Evolutionary conservation across 148 eudicot genomes (phyloP).

Genomic region (Fagopyrum homotropicum): DNA sequence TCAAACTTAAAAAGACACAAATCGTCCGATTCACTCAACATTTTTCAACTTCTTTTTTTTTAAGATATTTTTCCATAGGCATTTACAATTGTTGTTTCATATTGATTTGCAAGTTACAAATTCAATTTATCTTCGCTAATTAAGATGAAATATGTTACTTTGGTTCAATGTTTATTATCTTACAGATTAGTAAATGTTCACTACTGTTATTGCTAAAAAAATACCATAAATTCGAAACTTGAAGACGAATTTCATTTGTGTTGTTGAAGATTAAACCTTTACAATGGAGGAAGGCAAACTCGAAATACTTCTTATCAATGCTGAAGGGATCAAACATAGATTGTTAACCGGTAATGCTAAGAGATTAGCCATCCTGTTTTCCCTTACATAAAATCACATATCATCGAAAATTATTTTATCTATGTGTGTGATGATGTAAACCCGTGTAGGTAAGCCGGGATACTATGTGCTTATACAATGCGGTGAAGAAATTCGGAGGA

Average conservation of each 20-base stretch:
- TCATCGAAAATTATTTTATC: background rate
- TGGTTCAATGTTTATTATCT: background rate
- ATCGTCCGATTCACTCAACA: too few species aligned
- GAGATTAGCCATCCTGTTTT: background rate
- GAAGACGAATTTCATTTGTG: background rate
- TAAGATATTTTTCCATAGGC: too few species aligned
- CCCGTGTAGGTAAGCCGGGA: background rate
- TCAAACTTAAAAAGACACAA: too few species aligned
- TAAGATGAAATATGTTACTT: background rate
- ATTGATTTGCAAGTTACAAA: background rate
- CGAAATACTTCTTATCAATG: slow-evolving; percentile 4
- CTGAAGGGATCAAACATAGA: background rate
- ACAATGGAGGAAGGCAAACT: slow-evolving; percentile 10
- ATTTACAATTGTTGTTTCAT: too few species aligned
- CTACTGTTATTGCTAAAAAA: background rate
- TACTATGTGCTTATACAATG: slow-evolving; percentile 11
- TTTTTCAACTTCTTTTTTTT: too few species aligned
- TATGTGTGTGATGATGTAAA: background rate
- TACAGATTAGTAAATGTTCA: background rate
- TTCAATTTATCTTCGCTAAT: background rate
- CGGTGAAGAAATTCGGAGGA: background rate
- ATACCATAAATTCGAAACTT: background rate
- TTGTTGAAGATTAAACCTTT: background rate
- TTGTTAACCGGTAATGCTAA: background rate
- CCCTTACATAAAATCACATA: too few species aligned